Conservation (phyloP, 768 basidiomycete genomes). For the Termitomyces titanicus region DNA sequence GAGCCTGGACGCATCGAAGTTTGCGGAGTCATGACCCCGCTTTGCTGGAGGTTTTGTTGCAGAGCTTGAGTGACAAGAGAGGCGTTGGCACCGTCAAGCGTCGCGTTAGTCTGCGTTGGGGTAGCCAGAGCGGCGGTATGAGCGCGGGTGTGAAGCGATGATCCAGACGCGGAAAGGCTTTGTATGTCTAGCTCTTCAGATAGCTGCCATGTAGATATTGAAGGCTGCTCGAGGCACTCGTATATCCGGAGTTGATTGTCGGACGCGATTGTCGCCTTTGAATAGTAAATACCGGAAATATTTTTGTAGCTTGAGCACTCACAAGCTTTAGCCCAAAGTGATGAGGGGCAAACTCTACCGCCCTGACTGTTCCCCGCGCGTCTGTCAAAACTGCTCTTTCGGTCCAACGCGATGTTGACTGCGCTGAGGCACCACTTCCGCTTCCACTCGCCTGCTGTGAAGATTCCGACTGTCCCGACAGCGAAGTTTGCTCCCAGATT, state of each 20-base stretch:
- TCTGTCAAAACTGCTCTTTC: constrained; percentile 76
- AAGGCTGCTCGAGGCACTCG: constrained; percentile 80
- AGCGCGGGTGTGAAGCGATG: constrained; percentile 36
- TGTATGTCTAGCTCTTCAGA: constrained; percentile 75
- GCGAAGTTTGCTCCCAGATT: constrained; percentile 76
- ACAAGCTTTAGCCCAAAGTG: constrained; percentile 89
- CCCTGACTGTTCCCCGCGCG: constrained; percentile 80
- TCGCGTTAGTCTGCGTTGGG: constrained; percentile 60
- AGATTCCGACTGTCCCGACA: constrained; percentile 23
- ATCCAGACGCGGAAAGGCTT: constrained; percentile 43
- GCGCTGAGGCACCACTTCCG: constrained; percentile 19
- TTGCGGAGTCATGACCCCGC: constrained; percentile 10
- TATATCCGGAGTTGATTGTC: constrained; percentile 89
- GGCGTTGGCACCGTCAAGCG: constrained; percentile 53
- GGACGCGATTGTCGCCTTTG: constrained; percentile 81
- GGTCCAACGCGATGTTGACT: constrained; percentile 55
- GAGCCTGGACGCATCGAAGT: constrained; percentile 26
- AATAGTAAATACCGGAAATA: background rate
- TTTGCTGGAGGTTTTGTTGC: constrained; percentile 46
- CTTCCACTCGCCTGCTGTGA: constrained; percentile 22
- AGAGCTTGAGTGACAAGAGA: constrained; percentile 63
- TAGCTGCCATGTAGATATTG: constrained; percentile 71
- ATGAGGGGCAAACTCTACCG: constrained; percentile 84
- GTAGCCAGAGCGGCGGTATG: constrained; percentile 65
- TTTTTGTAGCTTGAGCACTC: constrained; percentile 18